A percentile compares a stretch with the other conserved stretches of the same genome.
Conservation (phyloP, 2,329 filamentous ascomycete species). For the Fusarium paranaense region DNA sequence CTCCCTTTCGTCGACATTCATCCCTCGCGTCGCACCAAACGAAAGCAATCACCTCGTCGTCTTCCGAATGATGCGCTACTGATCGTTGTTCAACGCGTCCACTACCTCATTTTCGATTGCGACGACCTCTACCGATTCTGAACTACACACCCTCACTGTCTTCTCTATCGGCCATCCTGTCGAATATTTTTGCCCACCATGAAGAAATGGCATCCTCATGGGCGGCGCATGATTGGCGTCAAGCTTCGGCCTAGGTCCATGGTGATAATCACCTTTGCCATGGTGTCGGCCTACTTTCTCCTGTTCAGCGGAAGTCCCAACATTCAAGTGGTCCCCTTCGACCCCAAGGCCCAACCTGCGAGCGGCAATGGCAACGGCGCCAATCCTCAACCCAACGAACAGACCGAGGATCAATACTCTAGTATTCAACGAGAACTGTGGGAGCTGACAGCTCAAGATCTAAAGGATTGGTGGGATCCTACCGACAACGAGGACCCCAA, state of each 20-base stretch:
- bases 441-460: constrained; percentile 52
- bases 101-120: constrained; percentile 11
- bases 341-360: constrained; percentile 10
- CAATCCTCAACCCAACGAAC: constrained; percentile 12
- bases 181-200: constrained; percentile 28
- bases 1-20: constrained; percentile 12
- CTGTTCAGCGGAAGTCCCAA: constrained; percentile 51
- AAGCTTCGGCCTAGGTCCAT: constrained; percentile 57
- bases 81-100: constrained; percentile 21
- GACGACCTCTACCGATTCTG: constrained; percentile 1
- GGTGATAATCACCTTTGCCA: constrained; percentile 54
- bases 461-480: constrained; percentile 51
- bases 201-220: constrained; percentile 51
- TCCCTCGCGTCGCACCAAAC: constrained; percentile 21
- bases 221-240: constrained; percentile 46
- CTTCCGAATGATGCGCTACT: constrained; percentile 34
- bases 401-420: constrained; percentile 21
- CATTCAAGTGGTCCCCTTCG: constrained; percentile 50
- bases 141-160: constrained; percentile 11
- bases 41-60: constrained; percentile 7
- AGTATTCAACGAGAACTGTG: constrained; percentile 41
- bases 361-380: background rate
- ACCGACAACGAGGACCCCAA: constrained; percentile 51
- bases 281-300: constrained; percentile 58
- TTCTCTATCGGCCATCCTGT: constrained; percentile 5